These are phyloP conservation scores for Phytophthora crassamura DNA, from an alignment of 352 stramenopile genomes.

Conservation along the genomic window DNA sequence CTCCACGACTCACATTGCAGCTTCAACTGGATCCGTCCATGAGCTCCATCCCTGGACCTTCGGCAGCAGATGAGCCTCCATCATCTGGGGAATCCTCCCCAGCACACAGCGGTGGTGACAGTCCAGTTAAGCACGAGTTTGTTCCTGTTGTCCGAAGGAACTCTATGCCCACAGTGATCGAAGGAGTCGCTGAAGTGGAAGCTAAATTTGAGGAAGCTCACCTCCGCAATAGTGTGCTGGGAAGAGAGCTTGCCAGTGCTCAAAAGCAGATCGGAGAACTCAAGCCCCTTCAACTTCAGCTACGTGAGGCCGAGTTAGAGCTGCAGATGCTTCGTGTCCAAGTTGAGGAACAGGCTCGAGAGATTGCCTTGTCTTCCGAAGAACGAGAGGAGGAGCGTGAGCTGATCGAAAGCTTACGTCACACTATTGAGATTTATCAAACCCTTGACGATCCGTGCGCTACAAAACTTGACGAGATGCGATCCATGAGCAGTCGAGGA, in stretches of 20 bases:
- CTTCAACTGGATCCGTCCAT: slow-evolving; percentile 25
- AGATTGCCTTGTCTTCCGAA: slow-evolving; percentile 29
- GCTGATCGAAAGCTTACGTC: slow-evolving; percentile 66
- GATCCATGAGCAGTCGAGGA: background rate
- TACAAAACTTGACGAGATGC: slow-evolving; percentile 26
- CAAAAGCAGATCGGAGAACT: slow-evolving; percentile 64
- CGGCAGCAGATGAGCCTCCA: slow-evolving; percentile 18
- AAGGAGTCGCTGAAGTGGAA: slow-evolving; percentile 40
- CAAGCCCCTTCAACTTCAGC: slow-evolving; percentile 47
- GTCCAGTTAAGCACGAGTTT: slow-evolving; percentile 28
- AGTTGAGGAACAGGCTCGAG: slow-evolving; percentile 35
- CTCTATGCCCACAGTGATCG: slow-evolving; percentile 31
- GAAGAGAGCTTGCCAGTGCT: slow-evolving; percentile 56
- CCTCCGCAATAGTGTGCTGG: slow-evolving; percentile 47
- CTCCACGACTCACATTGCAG: slow-evolving; percentile 27
- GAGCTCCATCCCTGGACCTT: background rate
- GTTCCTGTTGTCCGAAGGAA: slow-evolving; percentile 17
- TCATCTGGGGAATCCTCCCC: slow-evolving; percentile 34
- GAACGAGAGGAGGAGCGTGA: slow-evolving; percentile 58
- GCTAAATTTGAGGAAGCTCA: slow-evolving; percentile 61
- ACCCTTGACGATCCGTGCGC: slow-evolving; percentile 55
- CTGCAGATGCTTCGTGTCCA: slow-evolving; percentile 37
- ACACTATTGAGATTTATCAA: slow-evolving; percentile 71
- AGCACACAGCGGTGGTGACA: slow-evolving; percentile 19
- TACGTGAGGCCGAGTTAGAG: slow-evolving; percentile 44